Conservation (phyloP, 192 early-diverging fungal species). For the Linnemannia hyalina region DNA sequence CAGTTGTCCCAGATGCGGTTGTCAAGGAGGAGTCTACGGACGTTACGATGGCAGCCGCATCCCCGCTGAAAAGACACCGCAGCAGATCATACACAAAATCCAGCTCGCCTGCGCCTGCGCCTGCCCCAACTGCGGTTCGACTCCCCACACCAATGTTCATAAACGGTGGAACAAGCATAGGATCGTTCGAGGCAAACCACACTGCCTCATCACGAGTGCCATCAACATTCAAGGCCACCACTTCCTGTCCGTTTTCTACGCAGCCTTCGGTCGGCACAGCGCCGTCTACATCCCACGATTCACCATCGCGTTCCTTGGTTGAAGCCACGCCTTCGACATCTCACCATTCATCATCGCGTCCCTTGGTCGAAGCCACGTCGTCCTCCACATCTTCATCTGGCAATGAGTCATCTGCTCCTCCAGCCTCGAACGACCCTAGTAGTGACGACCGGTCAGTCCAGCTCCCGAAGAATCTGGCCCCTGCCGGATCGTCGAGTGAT, state of each 20-base stretch:
- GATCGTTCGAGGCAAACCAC: not conserved
- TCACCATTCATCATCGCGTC: not conserved
- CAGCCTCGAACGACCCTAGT: not conserved
- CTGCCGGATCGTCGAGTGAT: not conserved
- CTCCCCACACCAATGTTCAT: constrained; percentile 28
- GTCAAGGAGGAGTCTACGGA: not conserved
- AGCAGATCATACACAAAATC: constrained; percentile 7
- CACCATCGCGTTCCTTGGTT: not conserved
- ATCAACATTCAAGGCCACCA: not conserved
- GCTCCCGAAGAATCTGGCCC: not conserved
- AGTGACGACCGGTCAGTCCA: not conserved
- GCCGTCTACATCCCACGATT: not conserved
- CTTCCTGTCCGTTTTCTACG: not conserved
- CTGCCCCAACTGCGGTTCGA: not conserved
- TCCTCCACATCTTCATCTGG: not conserved
- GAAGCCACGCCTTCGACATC: not conserved
- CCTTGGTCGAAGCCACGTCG: not conserved
- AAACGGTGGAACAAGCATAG: not conserved
- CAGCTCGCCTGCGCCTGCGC: constrained; percentile 3
- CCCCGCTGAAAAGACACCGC: not conserved
- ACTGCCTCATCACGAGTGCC: not conserved
- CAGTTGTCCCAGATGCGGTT: not conserved
- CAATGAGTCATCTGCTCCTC: not conserved
- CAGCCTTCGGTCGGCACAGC: not conserved
- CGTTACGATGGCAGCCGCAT: not conserved